phyloP scores from a whole-genome alignment of 352 stramenopile species.

The Vaucheria bursata region DNA sequence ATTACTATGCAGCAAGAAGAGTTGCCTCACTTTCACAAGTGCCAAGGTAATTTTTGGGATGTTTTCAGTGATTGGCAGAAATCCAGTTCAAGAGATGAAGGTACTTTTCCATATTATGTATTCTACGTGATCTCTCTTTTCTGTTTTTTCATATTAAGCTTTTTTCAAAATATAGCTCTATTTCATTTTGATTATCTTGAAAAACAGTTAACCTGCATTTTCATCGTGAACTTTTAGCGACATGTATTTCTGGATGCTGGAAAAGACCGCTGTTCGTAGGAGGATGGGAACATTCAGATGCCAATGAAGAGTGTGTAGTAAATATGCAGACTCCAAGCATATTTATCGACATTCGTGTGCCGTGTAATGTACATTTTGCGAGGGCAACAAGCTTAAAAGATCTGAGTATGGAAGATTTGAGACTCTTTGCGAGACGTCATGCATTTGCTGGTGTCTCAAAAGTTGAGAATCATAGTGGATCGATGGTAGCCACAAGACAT shows the following conservation, averaged over 20 bases:
- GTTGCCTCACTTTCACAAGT: constrained; percentile 38
- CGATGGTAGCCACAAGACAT: constrained; percentile 28
- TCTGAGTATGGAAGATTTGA: constrained; percentile 18
- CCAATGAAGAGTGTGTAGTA: constrained; percentile 17
- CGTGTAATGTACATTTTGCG: neutral
- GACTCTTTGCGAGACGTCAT: constrained; percentile 28
- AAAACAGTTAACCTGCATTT: neutral
- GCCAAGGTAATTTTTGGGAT: constrained; percentile 3
- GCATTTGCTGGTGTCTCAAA: constrained; percentile 33
- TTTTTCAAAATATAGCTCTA: constrained; percentile 9
- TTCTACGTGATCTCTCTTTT: neutral
- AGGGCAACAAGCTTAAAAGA: neutral
- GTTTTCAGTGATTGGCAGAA: constrained; percentile 21
- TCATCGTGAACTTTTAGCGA: neutral
- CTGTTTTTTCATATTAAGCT: neutral
- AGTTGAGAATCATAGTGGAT: neutral
- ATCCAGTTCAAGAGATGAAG: neutral
- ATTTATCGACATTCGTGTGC: constrained; percentile 42
- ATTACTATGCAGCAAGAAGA: constrained; percentile 14
- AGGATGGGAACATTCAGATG: constrained; percentile 36
- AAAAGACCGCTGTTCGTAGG: constrained; percentile 37
- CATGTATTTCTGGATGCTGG: constrained; percentile 25
- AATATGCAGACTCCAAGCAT: constrained; percentile 38
- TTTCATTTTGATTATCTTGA: neutral
- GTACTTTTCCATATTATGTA: neutral